Base-by-base conservation (phyloP, 2,329 filamentous ascomycete genomes). In the Ophiocordyceps sinensis region DNA sequence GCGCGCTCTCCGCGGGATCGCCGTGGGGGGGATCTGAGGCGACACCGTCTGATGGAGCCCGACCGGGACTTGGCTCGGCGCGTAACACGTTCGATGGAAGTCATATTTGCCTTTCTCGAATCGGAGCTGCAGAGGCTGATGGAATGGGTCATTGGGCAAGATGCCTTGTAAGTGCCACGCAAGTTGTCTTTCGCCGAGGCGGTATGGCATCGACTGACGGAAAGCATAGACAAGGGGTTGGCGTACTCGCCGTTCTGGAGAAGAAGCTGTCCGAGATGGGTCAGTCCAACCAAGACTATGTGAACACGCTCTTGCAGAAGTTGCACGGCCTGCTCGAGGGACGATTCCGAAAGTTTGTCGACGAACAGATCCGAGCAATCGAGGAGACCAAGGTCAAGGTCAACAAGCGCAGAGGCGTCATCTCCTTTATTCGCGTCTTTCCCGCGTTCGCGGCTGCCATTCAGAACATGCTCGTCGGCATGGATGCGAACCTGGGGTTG, bases 371-470 rank as follows among this genome's bases (percentile, higher is more conserved):
- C 44, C 84, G 85, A 23, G 88, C 87, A 5, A 94, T 96, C 47
- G 91, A 96, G 62, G 91, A 96, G 46, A 96, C 88, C 32, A 96
- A 96, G 63, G 89, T 98, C 59, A 95, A 95, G 68, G 87, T 95
- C 63, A 95, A 94, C 69, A 96, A 96, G 69, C 82, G 91, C 50
- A 95, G 93, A 65, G 89, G 91, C 11, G 85, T 98, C 43, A 95
- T 96, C 52, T 80, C 81, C 14, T 96, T 96, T 60, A 89, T 96
- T 67, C 84, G 85, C 48, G 82, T 89, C 34, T 96, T 96, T 67
- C 91, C 89, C 0, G 69, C 80, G 44, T 95, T 95, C 62, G 79
- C 79, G n/a, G 63, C 75, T 1, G 79, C 83, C 0, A 75, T 95
- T 2, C 88, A 95, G 62, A 87, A 81, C 53, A 88, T 93, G 76